A percentile compares a stretch with the other conserved stretches of the same genome.
These are phyloP conservation scores for Yamadazyma paraphyllophila DNA, from an alignment of 805 yeast genomes.

Conservation along the genomic window DNA sequence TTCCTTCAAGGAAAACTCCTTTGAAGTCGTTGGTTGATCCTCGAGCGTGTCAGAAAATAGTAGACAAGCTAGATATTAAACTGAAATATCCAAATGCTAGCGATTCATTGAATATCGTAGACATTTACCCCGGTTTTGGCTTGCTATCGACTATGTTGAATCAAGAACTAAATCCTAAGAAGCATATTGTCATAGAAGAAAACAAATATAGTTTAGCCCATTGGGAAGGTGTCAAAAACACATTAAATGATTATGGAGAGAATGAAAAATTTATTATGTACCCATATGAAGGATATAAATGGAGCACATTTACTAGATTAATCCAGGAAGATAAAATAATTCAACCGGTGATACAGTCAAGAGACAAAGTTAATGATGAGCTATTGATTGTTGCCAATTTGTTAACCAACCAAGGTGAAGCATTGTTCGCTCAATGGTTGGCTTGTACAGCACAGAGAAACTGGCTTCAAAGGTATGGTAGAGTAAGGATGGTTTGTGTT, in stretches of 20 bases:
- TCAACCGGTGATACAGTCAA: constrained; percentile 20
- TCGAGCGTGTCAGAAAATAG: constrained; percentile 31
- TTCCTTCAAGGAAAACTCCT: constrained; percentile 3
- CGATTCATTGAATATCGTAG: constrained; percentile 49
- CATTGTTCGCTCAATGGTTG: constrained; percentile 71
- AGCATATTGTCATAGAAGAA: constrained; percentile 62
- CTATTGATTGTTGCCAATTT: constrained; percentile 61
- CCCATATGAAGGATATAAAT: constrained; percentile 57
- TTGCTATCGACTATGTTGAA: constrained; percentile 63
- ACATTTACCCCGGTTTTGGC: constrained; percentile 59
- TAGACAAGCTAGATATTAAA: constrained; percentile 48
- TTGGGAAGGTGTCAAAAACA: constrained; percentile 28
- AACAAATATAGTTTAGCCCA: constrained; percentile 25
- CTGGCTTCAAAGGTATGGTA: constrained; percentile 71
- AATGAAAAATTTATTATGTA: constrained; percentile 28
- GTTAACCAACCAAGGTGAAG: constrained; percentile 57
- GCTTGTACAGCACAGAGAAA: constrained; percentile 64
- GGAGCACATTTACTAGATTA: constrained; percentile 59
- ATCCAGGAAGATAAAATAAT: constrained; percentile 46
- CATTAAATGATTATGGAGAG: constrained; percentile 17
- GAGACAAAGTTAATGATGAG: constrained; percentile 48
- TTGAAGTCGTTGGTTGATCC: constrained; percentile 16
- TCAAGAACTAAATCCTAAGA: constrained; percentile 56
- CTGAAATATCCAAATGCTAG: constrained; percentile 32
- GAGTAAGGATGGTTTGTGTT: constrained; percentile 73